Conservation (phyloP, 768 basidiomycete genomes). For the Boletellus emodensis region DNA sequence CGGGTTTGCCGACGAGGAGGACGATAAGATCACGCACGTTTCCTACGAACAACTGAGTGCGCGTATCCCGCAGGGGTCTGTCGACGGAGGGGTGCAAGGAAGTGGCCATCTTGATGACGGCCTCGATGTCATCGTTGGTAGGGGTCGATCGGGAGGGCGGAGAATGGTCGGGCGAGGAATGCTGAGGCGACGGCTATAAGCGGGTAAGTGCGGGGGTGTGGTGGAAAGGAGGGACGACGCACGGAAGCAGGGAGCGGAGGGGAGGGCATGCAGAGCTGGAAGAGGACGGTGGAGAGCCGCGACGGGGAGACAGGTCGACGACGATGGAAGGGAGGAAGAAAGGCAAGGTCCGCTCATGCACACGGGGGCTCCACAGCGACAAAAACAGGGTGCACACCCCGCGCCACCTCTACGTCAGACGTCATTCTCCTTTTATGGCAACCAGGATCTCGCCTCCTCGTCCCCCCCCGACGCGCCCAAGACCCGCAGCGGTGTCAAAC, state of each 20-base stretch:
- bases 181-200: slow-evolving; percentile 11
- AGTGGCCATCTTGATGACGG: slow-evolving; percentile 88
- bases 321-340: slow-evolving; percentile 1
- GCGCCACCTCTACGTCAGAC: slow-evolving; percentile 33
- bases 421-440: slow-evolving; percentile 24
- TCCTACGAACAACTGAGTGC: slow-evolving; percentile 94
- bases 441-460: slow-evolving; percentile 1
- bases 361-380: slow-evolving; percentile 33
- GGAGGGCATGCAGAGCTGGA: slow-evolving; percentile 11
- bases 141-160: slow-evolving; percentile 31
- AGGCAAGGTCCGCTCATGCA: slow-evolving; percentile 21
- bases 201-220: background rate
- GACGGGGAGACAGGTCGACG: background rate
- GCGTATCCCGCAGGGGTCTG: slow-evolving; percentile 68
- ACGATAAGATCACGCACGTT: slow-evolving; percentile 57
- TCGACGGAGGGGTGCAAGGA: slow-evolving; percentile 54
- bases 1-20: background rate
- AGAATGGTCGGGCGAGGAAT: slow-evolving; percentile 6
- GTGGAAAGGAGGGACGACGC: background rate
- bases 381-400: slow-evolving; percentile 33
- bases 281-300: background rate
- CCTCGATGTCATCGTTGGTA: slow-evolving; percentile 85
- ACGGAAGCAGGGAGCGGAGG: slow-evolving; percentile 7
- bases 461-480: background rate
- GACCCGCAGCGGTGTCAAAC: background rate